Conservation (phyloP, 495 filamentous ascomycete genomes). For the Margaritispora aquatica region DNA sequence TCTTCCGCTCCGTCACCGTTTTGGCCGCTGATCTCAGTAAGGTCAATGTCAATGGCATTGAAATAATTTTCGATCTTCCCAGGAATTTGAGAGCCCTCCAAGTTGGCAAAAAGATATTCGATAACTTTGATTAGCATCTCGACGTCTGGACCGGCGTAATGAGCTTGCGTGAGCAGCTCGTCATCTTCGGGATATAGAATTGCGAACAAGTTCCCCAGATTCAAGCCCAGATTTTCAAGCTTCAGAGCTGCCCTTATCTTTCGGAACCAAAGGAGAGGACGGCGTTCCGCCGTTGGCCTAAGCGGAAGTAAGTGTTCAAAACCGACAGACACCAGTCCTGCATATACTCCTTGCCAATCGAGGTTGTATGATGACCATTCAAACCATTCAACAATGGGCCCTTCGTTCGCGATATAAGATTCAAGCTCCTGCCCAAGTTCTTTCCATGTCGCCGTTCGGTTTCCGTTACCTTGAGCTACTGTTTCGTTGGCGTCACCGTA, state of each 20-base stretch:
- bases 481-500: slow-evolving; percentile 6
- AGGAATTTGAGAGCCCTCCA: slow-evolving; percentile 11
- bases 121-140: slow-evolving; percentile 3
- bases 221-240: slow-evolving; percentile 6
- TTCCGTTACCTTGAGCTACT: slow-evolving; percentile 6
- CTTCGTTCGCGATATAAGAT: slow-evolving; percentile 7
- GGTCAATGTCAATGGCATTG: slow-evolving; percentile 10
- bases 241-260: slow-evolving; percentile 8
- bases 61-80: slow-evolving; percentile 11
- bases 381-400: slow-evolving; percentile 6
- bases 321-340: slow-evolving; percentile 7
- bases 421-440: slow-evolving; percentile 5
- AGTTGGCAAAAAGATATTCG: slow-evolving; percentile 6
- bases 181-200: slow-evolving; percentile 4
- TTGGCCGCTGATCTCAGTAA: slow-evolving; percentile 4
- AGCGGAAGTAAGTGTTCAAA: slow-evolving; percentile 3
- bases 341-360: slow-evolving; percentile 10
- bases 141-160: slow-evolving; percentile 4
- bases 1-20: slow-evolving; percentile 6
- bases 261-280: slow-evolving; percentile 8
- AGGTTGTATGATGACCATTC: slow-evolving; percentile 4
- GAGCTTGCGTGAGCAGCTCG: slow-evolving; percentile 6
- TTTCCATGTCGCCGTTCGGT: slow-evolving; percentile 7
- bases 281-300: slow-evolving; percentile 4
- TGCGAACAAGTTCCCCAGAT: slow-evolving; percentile 6